These are phyloP conservation scores for Groenewaldozyma tartarivorans DNA, from an alignment of 805 yeast genomes.

Conservation along the genomic window DNA sequence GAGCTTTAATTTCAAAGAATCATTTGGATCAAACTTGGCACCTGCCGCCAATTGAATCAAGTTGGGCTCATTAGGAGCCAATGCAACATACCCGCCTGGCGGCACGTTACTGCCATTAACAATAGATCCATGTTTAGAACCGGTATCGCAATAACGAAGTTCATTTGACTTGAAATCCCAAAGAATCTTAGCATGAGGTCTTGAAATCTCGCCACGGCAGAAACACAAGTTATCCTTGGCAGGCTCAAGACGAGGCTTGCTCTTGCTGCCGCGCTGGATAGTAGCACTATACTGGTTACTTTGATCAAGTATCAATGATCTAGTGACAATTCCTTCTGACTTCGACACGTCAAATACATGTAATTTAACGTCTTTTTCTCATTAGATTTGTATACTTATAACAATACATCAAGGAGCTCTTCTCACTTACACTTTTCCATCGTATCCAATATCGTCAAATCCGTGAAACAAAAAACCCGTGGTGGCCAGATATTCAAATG, in stretches of 20 bases:
- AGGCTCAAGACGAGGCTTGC: neutral
- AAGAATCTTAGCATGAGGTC: neutral
- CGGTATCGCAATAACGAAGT: neutral
- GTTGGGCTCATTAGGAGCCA: neutral
- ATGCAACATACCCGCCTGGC: neutral
- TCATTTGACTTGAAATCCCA: neutral
- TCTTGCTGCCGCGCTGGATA: neutral
- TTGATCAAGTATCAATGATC: too few species aligned
- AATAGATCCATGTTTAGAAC: slow-evolving; percentile 4
- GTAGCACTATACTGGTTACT: neutral
- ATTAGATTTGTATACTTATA: too few species aligned
- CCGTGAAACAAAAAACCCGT: too few species aligned
- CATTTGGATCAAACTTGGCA: neutral
- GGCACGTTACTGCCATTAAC: neutral
- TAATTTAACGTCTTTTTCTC: too few species aligned
- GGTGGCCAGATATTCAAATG: too few species aligned
- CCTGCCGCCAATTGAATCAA: neutral
- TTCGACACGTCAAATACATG: too few species aligned
- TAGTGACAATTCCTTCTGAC: too few species aligned
- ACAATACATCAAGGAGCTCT: too few species aligned
- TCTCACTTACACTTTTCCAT: too few species aligned
- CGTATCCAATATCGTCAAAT: too few species aligned
- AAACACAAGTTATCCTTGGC: neutral
- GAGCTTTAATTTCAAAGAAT: neutral
- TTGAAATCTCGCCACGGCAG: neutral